A percentile compares a stretch with the other conserved stretches of the same genome.
These are phyloP conservation scores for Pichia heedii DNA, from an alignment of 805 yeast genomes.

Conservation along the genomic window DNA sequence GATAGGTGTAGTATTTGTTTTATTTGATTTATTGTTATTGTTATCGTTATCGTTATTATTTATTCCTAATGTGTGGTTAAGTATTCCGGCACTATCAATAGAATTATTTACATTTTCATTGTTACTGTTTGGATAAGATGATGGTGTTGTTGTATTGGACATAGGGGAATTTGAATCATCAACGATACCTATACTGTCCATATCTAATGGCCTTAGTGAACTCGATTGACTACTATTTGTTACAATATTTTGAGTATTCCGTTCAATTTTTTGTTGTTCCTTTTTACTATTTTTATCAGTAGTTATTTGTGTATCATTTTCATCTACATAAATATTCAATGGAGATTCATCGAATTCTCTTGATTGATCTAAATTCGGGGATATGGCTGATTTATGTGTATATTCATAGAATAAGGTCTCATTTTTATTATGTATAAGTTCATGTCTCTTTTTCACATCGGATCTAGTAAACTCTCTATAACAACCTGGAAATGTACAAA, in stretches of 20 bases:
- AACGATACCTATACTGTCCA: background rate
- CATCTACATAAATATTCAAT: too few relatives aligned
- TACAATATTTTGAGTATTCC: too few relatives aligned
- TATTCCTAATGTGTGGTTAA: too few relatives aligned
- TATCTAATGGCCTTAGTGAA: background rate
- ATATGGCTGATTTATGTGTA: too few relatives aligned
- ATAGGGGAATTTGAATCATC: background rate
- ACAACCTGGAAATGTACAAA: conserved; percentile 40
- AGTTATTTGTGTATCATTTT: too few relatives aligned
- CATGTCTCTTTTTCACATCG: conserved; percentile 41
- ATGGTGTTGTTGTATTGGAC: background rate
- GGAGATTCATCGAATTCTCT: too few relatives aligned
- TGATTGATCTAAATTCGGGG: background rate
- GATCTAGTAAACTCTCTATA: conserved; percentile 44
- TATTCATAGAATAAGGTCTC: too few relatives aligned
- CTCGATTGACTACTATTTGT: too few relatives aligned
- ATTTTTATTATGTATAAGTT: conserved; percentile 26
- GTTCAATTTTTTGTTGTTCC: too few relatives aligned
- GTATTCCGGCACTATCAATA: too few relatives aligned
- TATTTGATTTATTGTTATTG: too few relatives aligned
- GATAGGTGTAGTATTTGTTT: background rate
- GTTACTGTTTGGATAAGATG: background rate
- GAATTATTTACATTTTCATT: background rate
- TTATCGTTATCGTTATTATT: background rate
- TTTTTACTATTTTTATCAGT: background rate